Conservation (phyloP, 345 rosid species). For the Eutrema yunnanense region DNA sequence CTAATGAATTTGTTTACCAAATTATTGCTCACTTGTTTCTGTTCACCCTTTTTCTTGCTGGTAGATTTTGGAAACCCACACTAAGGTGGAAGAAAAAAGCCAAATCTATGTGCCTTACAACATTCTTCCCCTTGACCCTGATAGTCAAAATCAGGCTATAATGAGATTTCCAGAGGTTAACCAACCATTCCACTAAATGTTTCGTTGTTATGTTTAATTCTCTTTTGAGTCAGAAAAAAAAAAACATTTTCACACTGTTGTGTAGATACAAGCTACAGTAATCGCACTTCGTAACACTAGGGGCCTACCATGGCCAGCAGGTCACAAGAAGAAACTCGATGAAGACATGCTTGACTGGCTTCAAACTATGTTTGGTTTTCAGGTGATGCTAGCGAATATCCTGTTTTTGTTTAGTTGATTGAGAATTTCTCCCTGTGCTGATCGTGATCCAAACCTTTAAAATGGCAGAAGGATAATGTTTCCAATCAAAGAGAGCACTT, state of each 20-base stretch:
- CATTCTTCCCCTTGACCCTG: conserved; percentile 70
- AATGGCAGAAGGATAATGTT: conserved; percentile 49
- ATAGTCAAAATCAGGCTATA: conserved; percentile 59
- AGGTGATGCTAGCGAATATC: conserved; percentile 31
- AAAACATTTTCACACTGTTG: neutral
- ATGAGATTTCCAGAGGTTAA: conserved; percentile 57
- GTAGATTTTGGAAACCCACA: conserved; percentile 61
- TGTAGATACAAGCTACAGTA: conserved; percentile 41
- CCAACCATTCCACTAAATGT: neutral
- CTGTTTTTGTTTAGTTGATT: neutral
- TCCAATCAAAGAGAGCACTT: conserved; percentile 62
- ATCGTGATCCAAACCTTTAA: neutral
- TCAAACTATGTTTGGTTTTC: conserved; percentile 59
- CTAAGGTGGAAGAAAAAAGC: conserved; percentile 55
- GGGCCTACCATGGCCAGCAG: conserved; percentile 47
- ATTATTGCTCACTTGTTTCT: conserved; percentile 10
- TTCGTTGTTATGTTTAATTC: neutral
- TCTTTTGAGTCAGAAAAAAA: neutral
- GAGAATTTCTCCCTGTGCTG: neutral
- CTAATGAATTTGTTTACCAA: neutral
- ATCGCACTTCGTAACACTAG: conserved; percentile 40
- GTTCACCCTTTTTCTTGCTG: conserved; percentile 16
- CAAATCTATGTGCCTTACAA: conserved; percentile 56
- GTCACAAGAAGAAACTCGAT: conserved; percentile 36
- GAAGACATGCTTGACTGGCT: conserved; percentile 68